Evolutionary conservation across 306 rosid genomes (phyloP), one percentile per base, ranked within the genome.

Genomic region (Acmispon strigosus): DNA sequence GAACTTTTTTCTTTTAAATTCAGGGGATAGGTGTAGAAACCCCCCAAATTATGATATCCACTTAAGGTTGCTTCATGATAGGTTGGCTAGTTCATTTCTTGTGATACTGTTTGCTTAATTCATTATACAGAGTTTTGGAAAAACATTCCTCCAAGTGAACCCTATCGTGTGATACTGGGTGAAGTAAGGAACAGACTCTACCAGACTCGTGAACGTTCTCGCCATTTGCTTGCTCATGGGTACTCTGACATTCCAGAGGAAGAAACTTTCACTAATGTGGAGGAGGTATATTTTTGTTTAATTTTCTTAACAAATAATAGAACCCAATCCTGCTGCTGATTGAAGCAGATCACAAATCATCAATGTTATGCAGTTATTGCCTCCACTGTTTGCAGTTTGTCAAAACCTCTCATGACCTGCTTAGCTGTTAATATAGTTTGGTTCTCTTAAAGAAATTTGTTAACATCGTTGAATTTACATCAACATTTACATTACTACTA

Each of bases 121-220:
- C 17, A 76, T 70, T 22, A 60, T 71, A 13, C 70, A 92, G 96
- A 92, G 68, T 92, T 92, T 74, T 92, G 96, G 98, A 92, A 92
- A 70, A 81, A 66, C 78, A 76, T 90, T 81, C 98, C 98, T 37
- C 81, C 87, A 60, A 85, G 24, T 65, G 96, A 92, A 73, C 98
- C 98, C 3, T 92, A 92, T 70, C 95, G 96, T 72, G 98, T 92
- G 37, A 51, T 92, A 66, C 86, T 92, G 27, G 96, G 98, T 34
- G 94, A 86, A 20, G 83, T 90, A 69, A 88, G 96, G 76, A 87
- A 92, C 57, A 90, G 83, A 86, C 96, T 92, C 61, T 92, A 90
- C 77, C 89, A 90, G 49, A 92, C 98, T 4, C 98, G 96, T 48
- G 98, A 92, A 53, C 98, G 91, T 16, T 78, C 91, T 65, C 96